Evolutionary conservation across 352 stramenopile species (phyloP), one percentile per base, ranked within the genome.

Genomic region (Thalassiosira oceanica): DNA sequence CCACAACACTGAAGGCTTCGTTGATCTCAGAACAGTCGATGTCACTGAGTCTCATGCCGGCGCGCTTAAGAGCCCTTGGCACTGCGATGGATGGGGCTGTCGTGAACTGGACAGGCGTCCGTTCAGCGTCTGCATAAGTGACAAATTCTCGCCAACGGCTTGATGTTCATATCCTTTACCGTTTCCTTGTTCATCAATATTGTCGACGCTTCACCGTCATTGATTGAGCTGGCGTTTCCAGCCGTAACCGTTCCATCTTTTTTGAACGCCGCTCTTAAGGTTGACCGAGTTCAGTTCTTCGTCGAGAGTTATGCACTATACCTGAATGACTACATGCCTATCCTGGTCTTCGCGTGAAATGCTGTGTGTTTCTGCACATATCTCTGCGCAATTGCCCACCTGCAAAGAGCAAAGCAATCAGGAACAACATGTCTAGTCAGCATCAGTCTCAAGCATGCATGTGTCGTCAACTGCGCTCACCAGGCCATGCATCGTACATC

Each of bases 1-100:
- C 88, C 15, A 99, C 96, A 21, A 98, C 95, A 8, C 94, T 93
- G 79, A 99, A 99, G 15, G 97, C 97, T 77, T 99, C 97, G 80
- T 99, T 99, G 76, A 99, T 97, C 87, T 99, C 97, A 76, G 98
- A 93, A 82, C 96, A 98, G 51, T 99, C 95, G 16, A 99, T 88
- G 78, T 99, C 96, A 24, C 74, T 89, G 8, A 96, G 44, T n/a
- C 58, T 26, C 31, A 99, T 52, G 23, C 94, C 94, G 0, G 96
- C 95, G 63, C 95, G 85, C 54, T 93, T 49, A 18, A 99, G 76
- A 13, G 96, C 96, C 33, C 93, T 90, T 3, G 96, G 95, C 48
- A 98, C 91, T 2, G 96, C 96, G 67, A 97, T 91, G 0, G 94
- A 96, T 3, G 96, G 96, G 5, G 96, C 92, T 29, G 95, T 97